phyloP scores from a whole-genome alignment of 768 basidiomycete genomes.

The Suillus americanus region DNA sequence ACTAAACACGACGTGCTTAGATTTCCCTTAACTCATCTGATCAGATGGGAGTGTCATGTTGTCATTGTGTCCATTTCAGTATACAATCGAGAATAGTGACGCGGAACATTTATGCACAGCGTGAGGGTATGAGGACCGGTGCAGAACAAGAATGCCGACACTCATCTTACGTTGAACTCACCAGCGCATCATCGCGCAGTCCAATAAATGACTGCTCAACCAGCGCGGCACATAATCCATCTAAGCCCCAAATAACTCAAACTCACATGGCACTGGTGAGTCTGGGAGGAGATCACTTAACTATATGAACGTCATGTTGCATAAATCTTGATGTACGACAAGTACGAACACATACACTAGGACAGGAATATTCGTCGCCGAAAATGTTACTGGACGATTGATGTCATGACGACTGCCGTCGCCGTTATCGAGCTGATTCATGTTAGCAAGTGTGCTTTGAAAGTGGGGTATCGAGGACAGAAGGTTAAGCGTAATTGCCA shows the following conservation, averaged over 20 bases:
- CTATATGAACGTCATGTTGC: constrained; percentile 82
- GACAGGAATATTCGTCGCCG: constrained; percentile 21
- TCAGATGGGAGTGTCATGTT: too few relatives aligned
- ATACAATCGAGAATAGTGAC: background rate
- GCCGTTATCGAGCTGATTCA: constrained; percentile 20
- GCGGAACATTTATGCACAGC: background rate
- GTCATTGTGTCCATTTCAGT: background rate
- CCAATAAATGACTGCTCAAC: background rate
- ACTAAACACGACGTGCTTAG: too few relatives aligned
- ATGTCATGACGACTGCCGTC: constrained; percentile 13
- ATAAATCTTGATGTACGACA: constrained; percentile 73
- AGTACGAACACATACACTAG: constrained; percentile 59
- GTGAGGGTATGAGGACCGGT: background rate
- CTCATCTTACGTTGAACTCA: background rate
- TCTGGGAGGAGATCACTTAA: constrained; percentile 56
- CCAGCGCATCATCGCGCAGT: background rate
- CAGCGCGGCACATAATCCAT: constrained; percentile 6
- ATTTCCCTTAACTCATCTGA: too few relatives aligned
- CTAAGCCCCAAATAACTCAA: constrained; percentile 58
- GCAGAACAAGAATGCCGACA: background rate
- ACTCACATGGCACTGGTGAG: constrained; percentile 67
- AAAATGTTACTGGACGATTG: constrained; percentile 9
- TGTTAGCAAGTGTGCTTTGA: constrained; percentile 44
- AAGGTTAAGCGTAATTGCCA: constrained; percentile 54
- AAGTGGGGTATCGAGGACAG: constrained; percentile 62